A percentile compares a stretch with the other conserved stretches of the same genome.
These are phyloP conservation scores for Erythrophleum ivorense DNA, from an alignment of 331 rosid genomes.

Conservation along the genomic window DNA sequence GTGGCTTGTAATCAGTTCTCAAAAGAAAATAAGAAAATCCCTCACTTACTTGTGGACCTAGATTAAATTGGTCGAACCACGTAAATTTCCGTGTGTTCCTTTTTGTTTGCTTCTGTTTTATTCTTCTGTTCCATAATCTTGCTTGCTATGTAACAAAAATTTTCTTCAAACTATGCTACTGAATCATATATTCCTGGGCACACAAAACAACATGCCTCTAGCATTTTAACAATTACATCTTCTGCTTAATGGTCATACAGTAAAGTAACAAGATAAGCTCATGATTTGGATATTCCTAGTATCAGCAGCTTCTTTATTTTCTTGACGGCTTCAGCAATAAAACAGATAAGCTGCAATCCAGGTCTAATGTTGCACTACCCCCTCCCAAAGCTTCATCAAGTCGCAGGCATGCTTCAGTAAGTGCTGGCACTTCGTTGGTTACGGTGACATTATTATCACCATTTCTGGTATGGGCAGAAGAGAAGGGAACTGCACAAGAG, in stretches of 20 bases:
- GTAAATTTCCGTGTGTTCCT: too few species aligned
- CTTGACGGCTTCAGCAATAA: conserved; percentile 54
- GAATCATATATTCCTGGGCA: neutral
- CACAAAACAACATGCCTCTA: neutral
- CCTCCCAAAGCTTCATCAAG: conserved; percentile 48
- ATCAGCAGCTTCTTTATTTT: conserved; percentile 30
- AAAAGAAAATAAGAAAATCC: too few species aligned
- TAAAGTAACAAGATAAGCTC: neutral
- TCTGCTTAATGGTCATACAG: neutral
- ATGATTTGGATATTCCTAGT: neutral
- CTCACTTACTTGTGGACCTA: too few species aligned
- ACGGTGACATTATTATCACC: conserved; percentile 53
- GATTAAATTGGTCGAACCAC: too few species aligned
- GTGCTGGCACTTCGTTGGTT: conserved; percentile 50
- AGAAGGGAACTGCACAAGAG: conserved; percentile 48
- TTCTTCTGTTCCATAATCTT: too few species aligned
- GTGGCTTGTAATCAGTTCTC: too few species aligned
- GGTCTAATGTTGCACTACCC: conserved; percentile 52
- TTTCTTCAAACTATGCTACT: neutral
- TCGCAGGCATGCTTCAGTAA: conserved; percentile 57
- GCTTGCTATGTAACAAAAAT: too few species aligned
- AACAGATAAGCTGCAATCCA: conserved; percentile 63
- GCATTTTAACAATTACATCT: neutral
- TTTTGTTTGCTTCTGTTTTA: too few species aligned
- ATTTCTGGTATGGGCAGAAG: conserved; percentile 59